phyloP scores from a whole-genome alignment of 1,139 yeast species.

The Candida glucosophila region DNA sequence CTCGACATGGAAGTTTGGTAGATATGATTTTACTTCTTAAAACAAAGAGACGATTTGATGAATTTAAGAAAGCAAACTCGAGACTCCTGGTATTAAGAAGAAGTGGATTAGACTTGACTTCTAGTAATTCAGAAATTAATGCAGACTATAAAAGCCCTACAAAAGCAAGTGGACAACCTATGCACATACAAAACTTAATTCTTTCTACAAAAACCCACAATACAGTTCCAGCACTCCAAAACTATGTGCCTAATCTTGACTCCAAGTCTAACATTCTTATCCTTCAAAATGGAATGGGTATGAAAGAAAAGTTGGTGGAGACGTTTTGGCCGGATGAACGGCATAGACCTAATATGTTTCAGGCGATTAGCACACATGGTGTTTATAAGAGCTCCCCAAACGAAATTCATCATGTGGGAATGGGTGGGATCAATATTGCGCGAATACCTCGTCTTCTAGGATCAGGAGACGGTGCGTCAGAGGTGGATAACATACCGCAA shows the following conservation, averaged over 20 bases:
- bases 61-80: constrained; percentile 17
- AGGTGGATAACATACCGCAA: no score
- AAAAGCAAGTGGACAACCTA: constrained; percentile 8
- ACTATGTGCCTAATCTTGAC: constrained; percentile 31
- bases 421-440: constrained; percentile 46
- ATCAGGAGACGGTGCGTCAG: constrained; percentile 4
- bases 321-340: constrained; percentile 44
- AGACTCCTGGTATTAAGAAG: constrained; percentile 14
- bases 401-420: constrained; percentile 57
- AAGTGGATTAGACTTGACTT: constrained; percentile 9
- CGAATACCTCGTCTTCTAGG: constrained; percentile 11
- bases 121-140: constrained; percentile 7
- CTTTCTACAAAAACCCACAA: constrained; percentile 60
- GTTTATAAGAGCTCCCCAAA: constrained; percentile 42
- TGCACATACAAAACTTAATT: constrained; percentile 42
- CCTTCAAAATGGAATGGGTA: constrained; percentile 77
- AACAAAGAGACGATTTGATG: constrained; percentile 25
- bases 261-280: constrained; percentile 48
- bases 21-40: constrained; percentile 32
- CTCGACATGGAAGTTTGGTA: constrained; percentile 14
- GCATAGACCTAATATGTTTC: constrained; percentile 49
- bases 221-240: constrained; percentile 38
- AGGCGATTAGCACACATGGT: constrained; percentile 82
- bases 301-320: constrained; percentile 42
- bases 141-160: constrained; percentile 4